Base-by-base conservation (phyloP, 495 filamentous ascomycete genomes). In the Endocarpon pusillum region DNA sequence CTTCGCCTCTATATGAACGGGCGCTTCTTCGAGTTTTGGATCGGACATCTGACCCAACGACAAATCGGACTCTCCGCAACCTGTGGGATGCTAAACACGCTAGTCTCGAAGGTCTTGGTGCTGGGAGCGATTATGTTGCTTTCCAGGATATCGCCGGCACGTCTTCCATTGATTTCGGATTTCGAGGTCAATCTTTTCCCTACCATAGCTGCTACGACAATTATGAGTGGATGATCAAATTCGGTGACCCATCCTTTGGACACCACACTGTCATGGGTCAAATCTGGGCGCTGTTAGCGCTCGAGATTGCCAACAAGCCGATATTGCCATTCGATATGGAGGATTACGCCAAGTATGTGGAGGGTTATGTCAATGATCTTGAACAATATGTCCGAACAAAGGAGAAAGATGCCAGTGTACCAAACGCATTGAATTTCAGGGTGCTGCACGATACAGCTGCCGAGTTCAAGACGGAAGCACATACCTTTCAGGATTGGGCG, bases 141-240 rank as follows among this genome's bases (percentile, higher is more conserved):
- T 97, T 94, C 53, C 87, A 94, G 51, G 73, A 87, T 43, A 79
- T 94, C 17, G 86, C 82, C n/a, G 89, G 89, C 26, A 82, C 76
- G 3, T 85, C 81, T 4, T 86, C 80, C 12, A 62, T 96, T 34
- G 89, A 96, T 51, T 71, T 97, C 42, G 67, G 72, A 23, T 97
- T 97, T 43, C 48, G 54, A 24, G 82, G 79, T 12, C 57, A 64
- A 12, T 48, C 63, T 15, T 85, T 64, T 49, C 84, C 87, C 2
- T 75, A 77, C 35, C 74, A 84, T 52, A 84, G 78, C 40, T 89
- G 79, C 53, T 84, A 89, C 50, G 89, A 94, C 47, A 86, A 72
- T 39, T 84, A 75, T 42, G 75, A 87, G 27, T 92, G 81, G 78
- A 81, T 94, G 75, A 61, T 71, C 9, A 61, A 55, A 10, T 70